Percentiles rank a stretch among this genome's conserved stretches.
These are phyloP conservation scores for Ruellia speciosa DNA, from an alignment of 305 asterid genomes.

Conservation along the genomic window DNA sequence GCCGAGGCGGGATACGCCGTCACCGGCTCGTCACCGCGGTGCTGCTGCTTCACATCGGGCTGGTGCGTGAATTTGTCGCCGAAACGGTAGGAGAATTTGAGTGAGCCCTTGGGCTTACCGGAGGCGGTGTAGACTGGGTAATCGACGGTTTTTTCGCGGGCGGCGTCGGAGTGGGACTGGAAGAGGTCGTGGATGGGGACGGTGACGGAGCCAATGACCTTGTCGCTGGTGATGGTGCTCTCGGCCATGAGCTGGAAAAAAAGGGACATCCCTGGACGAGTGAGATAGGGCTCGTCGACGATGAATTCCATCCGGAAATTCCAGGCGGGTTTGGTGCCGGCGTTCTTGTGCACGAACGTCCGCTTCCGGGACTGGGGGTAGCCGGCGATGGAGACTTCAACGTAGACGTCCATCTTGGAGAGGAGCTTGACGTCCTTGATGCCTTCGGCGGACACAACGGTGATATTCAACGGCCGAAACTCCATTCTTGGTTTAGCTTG, in stretches of 20 bases:
- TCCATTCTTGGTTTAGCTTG: constrained; percentile 28
- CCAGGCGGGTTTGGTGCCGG: constrained; percentile 69
- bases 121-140: background rate
- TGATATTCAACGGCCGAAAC: constrained; percentile 51
- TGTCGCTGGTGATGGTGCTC: constrained; percentile 34
- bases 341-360: constrained; percentile 49
- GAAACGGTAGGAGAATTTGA: background rate
- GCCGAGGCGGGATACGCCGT: constrained; percentile 43
- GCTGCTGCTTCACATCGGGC: background rate
- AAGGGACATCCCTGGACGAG: constrained; percentile 40
- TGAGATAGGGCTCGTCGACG: constrained; percentile 57
- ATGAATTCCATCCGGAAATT: constrained; percentile 46
- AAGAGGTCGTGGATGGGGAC: constrained; percentile 25
- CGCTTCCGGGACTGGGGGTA: constrained; percentile 40
- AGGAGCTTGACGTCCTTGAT: constrained; percentile 53
- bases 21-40: constrained; percentile 22
- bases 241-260: constrained; percentile 41
- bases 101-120: background rate
- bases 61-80: background rate
- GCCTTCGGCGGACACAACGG: constrained; percentile 53
- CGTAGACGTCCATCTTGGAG: constrained; percentile 62
- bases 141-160: background rate
- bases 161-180: background rate
- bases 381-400: constrained; percentile 46
- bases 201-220: constrained; percentile 48